A percentile compares a stretch with the other conserved stretches of the same genome.
These are phyloP conservation scores for Teratosphaeria viscida DNA, from an alignment of 2,329 filamentous ascomycete genomes.

Conservation along the genomic window DNA sequence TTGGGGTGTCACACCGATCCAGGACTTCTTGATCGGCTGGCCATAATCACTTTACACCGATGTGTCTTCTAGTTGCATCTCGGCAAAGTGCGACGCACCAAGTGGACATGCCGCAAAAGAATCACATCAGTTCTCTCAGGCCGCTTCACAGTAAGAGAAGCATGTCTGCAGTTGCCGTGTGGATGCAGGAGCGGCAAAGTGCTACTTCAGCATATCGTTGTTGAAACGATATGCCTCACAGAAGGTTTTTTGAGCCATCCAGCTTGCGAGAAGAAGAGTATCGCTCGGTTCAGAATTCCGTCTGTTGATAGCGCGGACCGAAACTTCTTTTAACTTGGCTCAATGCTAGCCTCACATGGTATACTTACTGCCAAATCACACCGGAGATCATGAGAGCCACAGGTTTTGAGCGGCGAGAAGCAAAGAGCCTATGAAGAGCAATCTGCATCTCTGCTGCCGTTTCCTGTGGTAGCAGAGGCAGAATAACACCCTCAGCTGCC, in stretches of 20 bases:
- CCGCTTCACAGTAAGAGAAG: background rate
- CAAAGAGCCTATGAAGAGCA: background rate
- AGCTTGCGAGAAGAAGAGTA: background rate
- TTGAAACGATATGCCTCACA: background rate
- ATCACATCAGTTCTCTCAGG: background rate
- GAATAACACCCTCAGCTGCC: no score
- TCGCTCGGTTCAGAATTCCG: background rate
- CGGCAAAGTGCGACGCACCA: background rate
- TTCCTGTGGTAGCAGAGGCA: no score
- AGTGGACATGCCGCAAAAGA: background rate
- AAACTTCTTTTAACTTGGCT: background rate
- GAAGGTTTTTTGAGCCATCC: background rate
- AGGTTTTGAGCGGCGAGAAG: background rate
- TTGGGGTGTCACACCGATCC: background rate
- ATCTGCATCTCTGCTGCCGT: no score
- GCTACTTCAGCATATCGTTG: background rate
- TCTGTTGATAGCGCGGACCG: background rate
- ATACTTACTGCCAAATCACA: background rate
- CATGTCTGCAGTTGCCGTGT: background rate
- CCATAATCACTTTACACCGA: background rate
- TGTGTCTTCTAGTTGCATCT: background rate
- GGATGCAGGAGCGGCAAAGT: background rate
- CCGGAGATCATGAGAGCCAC: no score
- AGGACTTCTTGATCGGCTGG: background rate
- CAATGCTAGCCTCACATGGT: background rate